Conservation (phyloP, 441 rosid genomes). For the Sinapis alba region DNA sequence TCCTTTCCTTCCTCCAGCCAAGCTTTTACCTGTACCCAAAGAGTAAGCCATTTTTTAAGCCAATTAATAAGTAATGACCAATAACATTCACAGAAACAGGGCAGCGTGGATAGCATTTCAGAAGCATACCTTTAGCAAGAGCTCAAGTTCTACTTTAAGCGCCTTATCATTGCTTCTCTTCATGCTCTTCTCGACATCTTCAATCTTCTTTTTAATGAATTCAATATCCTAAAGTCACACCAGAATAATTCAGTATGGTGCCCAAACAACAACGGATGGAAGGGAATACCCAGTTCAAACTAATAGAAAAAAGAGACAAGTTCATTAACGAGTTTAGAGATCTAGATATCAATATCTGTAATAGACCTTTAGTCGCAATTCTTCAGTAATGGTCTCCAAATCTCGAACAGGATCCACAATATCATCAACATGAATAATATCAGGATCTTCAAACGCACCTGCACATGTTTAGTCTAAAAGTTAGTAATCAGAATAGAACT, state of each 20-base stretch:
- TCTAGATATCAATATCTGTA: conserved; percentile 3
- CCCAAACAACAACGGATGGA: conserved; percentile 7
- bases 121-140: conserved; percentile 68
- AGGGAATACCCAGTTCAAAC: not conserved
- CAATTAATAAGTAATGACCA: not conserved
- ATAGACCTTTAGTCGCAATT: conserved; percentile 83
- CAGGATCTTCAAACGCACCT: conserved; percentile 99
- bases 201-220: conserved; percentile 76
- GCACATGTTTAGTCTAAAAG: conserved; percentile 3
- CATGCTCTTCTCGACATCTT: conserved; percentile 97
- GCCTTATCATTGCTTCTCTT: conserved; percentile 99
- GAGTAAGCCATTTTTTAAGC: conserved; percentile 14
- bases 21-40: conserved; percentile 67
- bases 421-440: conserved; percentile 96
- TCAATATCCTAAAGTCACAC: conserved; percentile 76
- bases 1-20: conserved; percentile 91
- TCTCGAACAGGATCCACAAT: conserved; percentile 95
- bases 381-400: conserved; percentile 80
- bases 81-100: not conserved
- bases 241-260: conserved; percentile 3
- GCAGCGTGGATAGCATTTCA: not conserved
- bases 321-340: not conserved
- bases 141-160: conserved; percentile 82
- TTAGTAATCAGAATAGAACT: conserved; percentile 3
- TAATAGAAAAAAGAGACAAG: not conserved